These are phyloP conservation scores for Arachis monticola DNA, from an alignment of 331 rosid genomes.

Conservation along the genomic window DNA sequence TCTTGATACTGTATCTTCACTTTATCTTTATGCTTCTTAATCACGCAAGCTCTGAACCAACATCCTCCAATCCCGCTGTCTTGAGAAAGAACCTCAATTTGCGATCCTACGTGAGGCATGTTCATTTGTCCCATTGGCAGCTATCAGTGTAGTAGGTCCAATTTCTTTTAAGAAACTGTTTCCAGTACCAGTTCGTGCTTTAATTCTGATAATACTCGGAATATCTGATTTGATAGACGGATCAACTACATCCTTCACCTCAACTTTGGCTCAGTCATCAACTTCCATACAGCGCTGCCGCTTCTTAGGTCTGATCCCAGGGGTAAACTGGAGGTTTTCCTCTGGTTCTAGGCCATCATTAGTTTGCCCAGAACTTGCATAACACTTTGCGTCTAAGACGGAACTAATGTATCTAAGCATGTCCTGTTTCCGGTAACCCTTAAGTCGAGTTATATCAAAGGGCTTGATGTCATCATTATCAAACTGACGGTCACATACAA, in stretches of 20 bases:
- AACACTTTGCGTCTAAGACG: conserved; percentile 46
- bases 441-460: conserved; percentile 73
- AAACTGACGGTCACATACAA: conserved; percentile 62
- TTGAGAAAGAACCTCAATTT: conserved; percentile 81
- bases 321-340: conserved; percentile 37
- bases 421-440: conserved; percentile 90
- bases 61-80: conserved; percentile 94
- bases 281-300: conserved; percentile 38
- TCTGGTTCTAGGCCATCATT: conserved; percentile 49
- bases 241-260: conserved; percentile 36
- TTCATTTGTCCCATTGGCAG: conserved; percentile 41
- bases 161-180: conserved; percentile 27
- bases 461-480: conserved; percentile 72
- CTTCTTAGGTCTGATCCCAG: conserved; percentile 63
- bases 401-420: conserved; percentile 66
- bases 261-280: conserved; percentile 18
- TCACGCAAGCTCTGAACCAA: conserved; percentile 78
- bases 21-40: conserved; percentile 63
- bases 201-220: conserved; percentile 21
- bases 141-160: conserved; percentile 27
- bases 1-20: conserved; percentile 81
- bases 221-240: conserved; percentile 15
- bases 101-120: conserved; percentile 51
- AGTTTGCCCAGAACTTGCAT: conserved; percentile 52
- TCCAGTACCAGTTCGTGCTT: conserved; percentile 37